Evolutionary conservation across 2,329 filamentous ascomycete genomes (phyloP).

Genomic region (Verticillium nonalfalfae): DNA sequence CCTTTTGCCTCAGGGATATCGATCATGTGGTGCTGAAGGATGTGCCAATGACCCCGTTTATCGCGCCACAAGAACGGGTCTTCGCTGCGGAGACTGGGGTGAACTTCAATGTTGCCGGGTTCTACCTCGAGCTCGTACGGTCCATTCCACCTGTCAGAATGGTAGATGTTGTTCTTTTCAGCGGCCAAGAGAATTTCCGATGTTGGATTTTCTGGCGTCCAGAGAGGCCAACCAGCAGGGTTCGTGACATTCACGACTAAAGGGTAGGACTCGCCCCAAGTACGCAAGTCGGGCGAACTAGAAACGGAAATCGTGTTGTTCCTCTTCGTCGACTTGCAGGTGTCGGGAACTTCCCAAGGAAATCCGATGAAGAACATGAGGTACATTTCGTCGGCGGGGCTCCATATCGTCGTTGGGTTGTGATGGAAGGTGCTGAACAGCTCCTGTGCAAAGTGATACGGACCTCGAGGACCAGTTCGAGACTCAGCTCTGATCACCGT

Average conservation of each 20-base stretch:
- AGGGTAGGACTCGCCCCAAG: conserved; percentile 3
- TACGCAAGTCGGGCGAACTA: conserved; percentile 1
- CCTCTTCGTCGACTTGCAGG: conserved; percentile 14
- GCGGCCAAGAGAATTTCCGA: conserved; percentile 22
- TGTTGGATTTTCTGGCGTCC: conserved; percentile 17
- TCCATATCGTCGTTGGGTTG: conserved; percentile 38
- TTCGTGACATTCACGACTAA: conserved; percentile 26
- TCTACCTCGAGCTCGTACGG: conserved; percentile 21
- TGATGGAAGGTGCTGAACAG: conserved; percentile 36
- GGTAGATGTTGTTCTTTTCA: conserved; percentile 28
- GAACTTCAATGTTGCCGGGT: conserved; percentile 2
- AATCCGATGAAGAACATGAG: conserved; percentile 37
- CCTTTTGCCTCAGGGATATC: conserved; percentile 17
- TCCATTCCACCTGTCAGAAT: conserved; percentile 17
- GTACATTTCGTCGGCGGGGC: conserved; percentile 33
- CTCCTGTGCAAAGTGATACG: conserved; percentile 32
- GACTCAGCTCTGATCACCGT: conserved; percentile 39
- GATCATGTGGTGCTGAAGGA: conserved; percentile 22
- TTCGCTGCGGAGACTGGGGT: conserved; percentile 12
- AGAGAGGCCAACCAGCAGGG: conserved; percentile 32
- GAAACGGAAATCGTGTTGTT: conserved; percentile 19
- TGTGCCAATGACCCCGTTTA: conserved; percentile 23
- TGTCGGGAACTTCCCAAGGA: neutral
- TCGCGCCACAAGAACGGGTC: conserved; percentile 26
- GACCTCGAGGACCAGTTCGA: conserved; percentile 31